Percentiles rank a stretch among this genome's conserved stretches.
phyloP scores from a whole-genome alignment of 768 basidiomycete species.

The Mycena maculata region DNA sequence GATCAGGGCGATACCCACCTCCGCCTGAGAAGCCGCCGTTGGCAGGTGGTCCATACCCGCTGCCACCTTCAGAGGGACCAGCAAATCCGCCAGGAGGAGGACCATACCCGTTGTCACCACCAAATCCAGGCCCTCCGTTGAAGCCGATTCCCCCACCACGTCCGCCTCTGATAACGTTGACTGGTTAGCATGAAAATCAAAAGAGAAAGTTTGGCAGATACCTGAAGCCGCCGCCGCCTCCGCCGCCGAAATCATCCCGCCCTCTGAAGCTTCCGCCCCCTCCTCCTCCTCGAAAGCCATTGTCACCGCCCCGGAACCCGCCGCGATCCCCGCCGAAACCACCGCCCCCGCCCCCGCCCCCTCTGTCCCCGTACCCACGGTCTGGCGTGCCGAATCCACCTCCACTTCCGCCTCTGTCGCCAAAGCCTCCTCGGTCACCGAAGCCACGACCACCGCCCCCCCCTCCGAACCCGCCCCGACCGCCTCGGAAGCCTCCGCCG shows the following conservation, averaged over 20 bases:
- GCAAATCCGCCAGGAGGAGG: conserved; percentile 61
- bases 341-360: conserved; percentile 41
- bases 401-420: conserved; percentile 57
- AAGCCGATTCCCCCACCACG: conserved; percentile 82
- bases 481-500: conserved; percentile 50
- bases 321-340: conserved; percentile 37
- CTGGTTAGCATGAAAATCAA: conserved; percentile 23
- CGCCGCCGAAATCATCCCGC: conserved; percentile 54
- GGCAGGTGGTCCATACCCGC: conserved; percentile 58
- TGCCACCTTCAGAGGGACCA: conserved; percentile 54
- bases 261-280: conserved; percentile 41
- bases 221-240: conserved; percentile 64
- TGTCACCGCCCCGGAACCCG: conserved; percentile 41
- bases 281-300: conserved; percentile 28
- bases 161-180: conserved; percentile 59
- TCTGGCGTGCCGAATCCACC: conserved; percentile 57
- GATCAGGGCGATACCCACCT: conserved; percentile 75
- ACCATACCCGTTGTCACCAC: conserved; percentile 66
- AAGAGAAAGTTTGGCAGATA: conserved; percentile 34
- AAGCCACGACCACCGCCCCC: conserved; percentile 53
- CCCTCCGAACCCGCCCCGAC: conserved; percentile 52
- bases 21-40: conserved; percentile 56
- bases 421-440: conserved; percentile 51
- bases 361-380: conserved; percentile 46
- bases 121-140: conserved; percentile 61